These are phyloP conservation scores for Arthrobotrys megalospora DNA, from an alignment of 2,329 filamentous ascomycete genomes.

Conservation along the genomic window DNA sequence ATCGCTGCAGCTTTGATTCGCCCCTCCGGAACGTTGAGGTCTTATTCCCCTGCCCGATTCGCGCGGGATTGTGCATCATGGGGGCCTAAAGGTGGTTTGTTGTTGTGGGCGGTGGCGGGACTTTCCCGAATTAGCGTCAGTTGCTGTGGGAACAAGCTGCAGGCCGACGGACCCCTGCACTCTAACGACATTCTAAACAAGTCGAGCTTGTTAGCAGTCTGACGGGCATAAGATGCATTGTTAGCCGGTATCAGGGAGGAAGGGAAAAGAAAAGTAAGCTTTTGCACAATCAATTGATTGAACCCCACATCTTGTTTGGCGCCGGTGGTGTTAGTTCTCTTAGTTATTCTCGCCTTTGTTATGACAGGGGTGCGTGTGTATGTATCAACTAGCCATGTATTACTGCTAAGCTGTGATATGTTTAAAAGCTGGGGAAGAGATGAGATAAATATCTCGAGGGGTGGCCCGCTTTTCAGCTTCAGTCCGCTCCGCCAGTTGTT, in stretches of 20 bases:
- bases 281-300: conserved; percentile 3
- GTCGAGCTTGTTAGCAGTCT: not conserved
- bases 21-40: conserved; percentile 26
- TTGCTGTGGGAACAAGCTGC: conserved; percentile 46
- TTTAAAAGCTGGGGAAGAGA: conserved; percentile 38
- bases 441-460: conserved; percentile 54
- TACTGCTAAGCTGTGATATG: conserved; percentile 20
- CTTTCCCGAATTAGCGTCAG: conserved; percentile 34
- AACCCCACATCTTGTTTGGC: conserved; percentile 50
- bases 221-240: not conserved
- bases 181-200: conserved; percentile 59
- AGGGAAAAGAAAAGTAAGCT: conserved; percentile 10
- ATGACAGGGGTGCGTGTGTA: conserved; percentile 39
- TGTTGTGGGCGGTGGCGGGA: conserved; percentile 38
- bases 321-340: conserved; percentile 21
- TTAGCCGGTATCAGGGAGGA: conserved; percentile 12
- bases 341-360: conserved; percentile 36
- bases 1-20: conserved; percentile 51
- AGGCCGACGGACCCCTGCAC: conserved; percentile 26
- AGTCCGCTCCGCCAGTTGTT: conserved; percentile 36
- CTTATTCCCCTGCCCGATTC: conserved; percentile 34
- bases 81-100: conserved; percentile 25
- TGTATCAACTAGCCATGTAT: not conserved
- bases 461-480: conserved; percentile 49
- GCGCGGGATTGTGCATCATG: conserved; percentile 28